These are phyloP conservation scores for button mushroom (Agaricus bisporus) DNA, from an alignment of 768 basidiomycete genomes.

Conservation along the genomic window DNA sequence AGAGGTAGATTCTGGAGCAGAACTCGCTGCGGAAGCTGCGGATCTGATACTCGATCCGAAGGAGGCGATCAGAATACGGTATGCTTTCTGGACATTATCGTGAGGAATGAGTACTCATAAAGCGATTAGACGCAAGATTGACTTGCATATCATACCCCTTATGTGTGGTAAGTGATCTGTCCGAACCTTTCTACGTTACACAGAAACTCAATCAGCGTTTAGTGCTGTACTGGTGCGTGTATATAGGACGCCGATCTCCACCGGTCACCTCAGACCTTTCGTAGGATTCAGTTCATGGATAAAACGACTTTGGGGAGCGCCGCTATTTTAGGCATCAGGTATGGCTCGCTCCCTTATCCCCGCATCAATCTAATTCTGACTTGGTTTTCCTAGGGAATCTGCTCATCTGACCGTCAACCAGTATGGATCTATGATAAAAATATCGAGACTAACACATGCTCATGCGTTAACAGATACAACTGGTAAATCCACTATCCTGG, in stretches of 20 bases:
- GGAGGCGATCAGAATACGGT: slow-evolving; percentile 50
- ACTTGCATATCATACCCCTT: slow-evolving; percentile 58
- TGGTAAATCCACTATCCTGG: slow-evolving; percentile 32
- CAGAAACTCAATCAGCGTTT: neutral
- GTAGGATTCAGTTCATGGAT: slow-evolving; percentile 78
- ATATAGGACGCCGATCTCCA: neutral
- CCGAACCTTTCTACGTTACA: neutral
- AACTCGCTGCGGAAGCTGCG: slow-evolving; percentile 40
- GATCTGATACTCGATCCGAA: slow-evolving; percentile 37
- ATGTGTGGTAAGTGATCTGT: slow-evolving; percentile 55
- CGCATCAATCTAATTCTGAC: neutral
- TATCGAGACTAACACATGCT: neutral
- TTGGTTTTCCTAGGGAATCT: slow-evolving; percentile 33
- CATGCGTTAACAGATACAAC: slow-evolving; percentile 45
- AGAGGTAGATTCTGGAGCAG: slow-evolving; percentile 59
- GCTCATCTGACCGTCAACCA: slow-evolving; percentile 62
- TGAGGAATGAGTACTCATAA: neutral
- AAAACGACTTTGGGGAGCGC: slow-evolving; percentile 65
- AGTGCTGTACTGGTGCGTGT: slow-evolving; percentile 51
- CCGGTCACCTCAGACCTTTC: neutral
- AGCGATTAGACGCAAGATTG: slow-evolving; percentile 48
- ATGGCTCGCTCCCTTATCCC: slow-evolving; percentile 10
- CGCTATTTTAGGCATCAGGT: slow-evolving; percentile 69
- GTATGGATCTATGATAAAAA: slow-evolving; percentile 26
- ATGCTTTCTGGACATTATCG: neutral